Conservation (phyloP, 2,329 filamentous ascomycete genomes). For the Chaetomium strumarium region DNA sequence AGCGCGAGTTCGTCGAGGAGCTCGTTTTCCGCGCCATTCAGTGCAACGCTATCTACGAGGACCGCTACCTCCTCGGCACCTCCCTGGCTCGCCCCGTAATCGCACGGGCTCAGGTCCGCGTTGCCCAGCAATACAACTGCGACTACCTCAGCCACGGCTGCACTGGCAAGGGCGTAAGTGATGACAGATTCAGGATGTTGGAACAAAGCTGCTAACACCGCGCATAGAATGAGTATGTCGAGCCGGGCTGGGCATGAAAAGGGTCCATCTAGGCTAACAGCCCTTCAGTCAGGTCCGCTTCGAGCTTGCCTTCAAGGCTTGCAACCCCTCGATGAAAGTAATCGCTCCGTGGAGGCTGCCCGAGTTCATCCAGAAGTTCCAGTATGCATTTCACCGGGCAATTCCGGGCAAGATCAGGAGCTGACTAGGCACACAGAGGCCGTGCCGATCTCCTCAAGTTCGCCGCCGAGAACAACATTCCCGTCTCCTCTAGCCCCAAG, state of each 20-base stretch:
- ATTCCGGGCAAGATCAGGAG: constrained; percentile 5
- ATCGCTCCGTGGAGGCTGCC: constrained; percentile 71
- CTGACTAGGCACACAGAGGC: constrained; percentile 35
- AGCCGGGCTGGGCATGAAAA: not conserved
- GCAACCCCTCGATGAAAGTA: constrained; percentile 59
- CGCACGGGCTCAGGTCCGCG: constrained; percentile 58
- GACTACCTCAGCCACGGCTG: constrained; percentile 47
- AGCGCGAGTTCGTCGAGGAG: constrained; percentile 72
- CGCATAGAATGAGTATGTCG: constrained; percentile 10
- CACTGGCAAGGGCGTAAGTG: constrained; percentile 50
- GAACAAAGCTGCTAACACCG: not conserved
- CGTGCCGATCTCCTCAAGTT: constrained; percentile 69
- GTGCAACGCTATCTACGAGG: constrained; percentile 66
- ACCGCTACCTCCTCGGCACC: constrained; percentile 47
- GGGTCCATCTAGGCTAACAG: constrained; percentile 27
- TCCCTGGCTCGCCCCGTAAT: constrained; percentile 65
- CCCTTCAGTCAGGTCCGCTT: constrained; percentile 59
- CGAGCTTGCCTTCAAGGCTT: constrained; percentile 40
- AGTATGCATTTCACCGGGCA: constrained; percentile 24
- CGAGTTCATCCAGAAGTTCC: constrained; percentile 64
- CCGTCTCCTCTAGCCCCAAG: constrained; percentile 63
- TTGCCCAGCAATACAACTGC: constrained; percentile 57
- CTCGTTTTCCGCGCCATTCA: constrained; percentile 75
- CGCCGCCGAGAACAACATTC: constrained; percentile 60
- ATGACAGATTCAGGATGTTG: not conserved